A percentile compares a stretch with the other conserved stretches of the same genome.
Conservation (phyloP, 2,329 filamentous ascomycete genomes). For the Domatiomyces globalis region DNA sequence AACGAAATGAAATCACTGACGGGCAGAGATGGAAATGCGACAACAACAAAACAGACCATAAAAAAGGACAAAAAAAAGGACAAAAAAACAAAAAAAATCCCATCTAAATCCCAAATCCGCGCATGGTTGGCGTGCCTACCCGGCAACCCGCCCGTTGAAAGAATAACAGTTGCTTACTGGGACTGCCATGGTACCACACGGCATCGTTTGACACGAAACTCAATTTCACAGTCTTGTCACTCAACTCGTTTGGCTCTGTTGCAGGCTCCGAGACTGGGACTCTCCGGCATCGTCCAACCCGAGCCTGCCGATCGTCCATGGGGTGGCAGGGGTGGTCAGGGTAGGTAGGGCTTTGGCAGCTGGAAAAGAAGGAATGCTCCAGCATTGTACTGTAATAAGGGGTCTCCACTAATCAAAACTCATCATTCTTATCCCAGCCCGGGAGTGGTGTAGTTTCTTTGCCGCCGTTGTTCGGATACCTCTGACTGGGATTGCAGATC, state of each 20-base stretch:
- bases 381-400: background rate
- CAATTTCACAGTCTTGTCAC: background rate
- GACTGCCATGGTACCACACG: background rate
- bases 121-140: background rate
- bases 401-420: background rate
- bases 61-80: too few relatives aligned
- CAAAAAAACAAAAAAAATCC: background rate
- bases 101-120: background rate
- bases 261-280: background rate
- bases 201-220: background rate
- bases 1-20: too few relatives aligned
- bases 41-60: too few relatives aligned
- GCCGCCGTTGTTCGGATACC: background rate
- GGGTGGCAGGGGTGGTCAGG: too few relatives aligned
- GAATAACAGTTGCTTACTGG: background rate
- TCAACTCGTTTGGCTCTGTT: background rate
- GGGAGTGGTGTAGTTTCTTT: background rate
- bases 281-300: background rate
- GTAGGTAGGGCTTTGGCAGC: background rate
- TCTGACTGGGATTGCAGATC: background rate
- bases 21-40: too few relatives aligned
- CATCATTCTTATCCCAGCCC: background rate
- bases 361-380: background rate
- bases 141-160: background rate
- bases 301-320: background rate